Base-by-base conservation (phyloP, 345 rosid species). In the Populus euphratica region DNA sequence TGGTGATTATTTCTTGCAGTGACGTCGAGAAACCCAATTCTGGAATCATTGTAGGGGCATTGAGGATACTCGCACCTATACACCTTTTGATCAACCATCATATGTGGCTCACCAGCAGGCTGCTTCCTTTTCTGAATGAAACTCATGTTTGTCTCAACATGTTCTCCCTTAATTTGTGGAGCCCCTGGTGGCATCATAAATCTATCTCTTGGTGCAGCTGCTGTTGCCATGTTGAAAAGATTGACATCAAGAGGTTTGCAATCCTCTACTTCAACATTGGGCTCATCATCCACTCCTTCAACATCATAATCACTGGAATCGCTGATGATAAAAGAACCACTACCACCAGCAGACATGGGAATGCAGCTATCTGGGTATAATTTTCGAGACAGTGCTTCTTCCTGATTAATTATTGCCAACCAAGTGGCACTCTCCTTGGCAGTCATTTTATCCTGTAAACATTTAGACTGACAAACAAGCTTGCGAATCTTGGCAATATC, bases 381-480 rank as follows among this genome's bases (percentile, higher is more conserved):
- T 77, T 87, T 89, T 50, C 92, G 82, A 6, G 91, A 85, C 78
- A 90, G 38, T 7, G 86, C 85, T 82, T 91, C 97, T 77, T 92
- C 97, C 84, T 91, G 93, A 70, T 87, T 88, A 38, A 92, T 83
- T 69, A 92, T 85, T 0, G 91, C 90, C 69, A 89, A 82, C 97
- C 97, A 92, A 49, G 92, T 92, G 29, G 93, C 93, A 20, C 92
- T 91, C 85, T 92, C 97, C 84, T 92, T 92, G 39, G 95, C 97
- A 1, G 97, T 92, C 97, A 92, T 92, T 82, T 92, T 92, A 76
- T 92, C 97, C 86, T 92, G 95, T 80, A 92, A 83, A 80, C 97
- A 92, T 59, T 92, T 92, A 3, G 95, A 91, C 70, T 92, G 97
- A 41, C 93, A 88, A 35, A 92, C 97, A 79, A 92, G 97, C 87